Percentiles rank a stretch among this genome's conserved stretches.
phyloP scores from a whole-genome alignment of 805 yeast species.

The Yarrowia sp. region DNA sequence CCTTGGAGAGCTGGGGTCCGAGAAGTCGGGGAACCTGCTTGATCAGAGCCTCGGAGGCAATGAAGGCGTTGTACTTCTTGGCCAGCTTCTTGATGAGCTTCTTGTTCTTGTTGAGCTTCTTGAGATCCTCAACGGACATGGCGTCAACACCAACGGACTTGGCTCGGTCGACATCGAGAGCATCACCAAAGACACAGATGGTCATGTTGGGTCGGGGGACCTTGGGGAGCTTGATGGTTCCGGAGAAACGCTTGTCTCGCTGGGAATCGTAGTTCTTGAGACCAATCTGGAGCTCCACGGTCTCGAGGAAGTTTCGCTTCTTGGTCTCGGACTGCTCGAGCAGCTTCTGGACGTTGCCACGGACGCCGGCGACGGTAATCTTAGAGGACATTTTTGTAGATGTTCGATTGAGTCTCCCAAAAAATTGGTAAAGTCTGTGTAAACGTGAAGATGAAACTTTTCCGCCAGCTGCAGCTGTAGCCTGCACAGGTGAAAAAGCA shows the following conservation, averaged over 20 bases:
- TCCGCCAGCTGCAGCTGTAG: background rate
- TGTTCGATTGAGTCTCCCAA: constrained; percentile 38
- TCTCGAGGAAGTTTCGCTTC: constrained; percentile 99
- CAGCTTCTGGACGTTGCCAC: constrained; percentile 94
- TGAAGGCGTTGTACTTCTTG: constrained; percentile 99
- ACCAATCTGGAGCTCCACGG: constrained; percentile 99
- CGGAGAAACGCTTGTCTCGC: constrained; percentile 99
- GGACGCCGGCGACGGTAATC: constrained; percentile 89
- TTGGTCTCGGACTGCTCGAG: constrained; percentile 89
- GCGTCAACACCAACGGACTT: constrained; percentile 99
- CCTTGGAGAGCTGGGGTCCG: constrained; percentile 99
- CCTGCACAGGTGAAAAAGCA: constrained; percentile 9
- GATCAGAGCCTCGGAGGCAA: constrained; percentile 98
- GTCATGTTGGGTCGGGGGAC: constrained; percentile 99
- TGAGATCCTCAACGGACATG: constrained; percentile 99
- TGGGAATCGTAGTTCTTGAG: constrained; percentile 99
- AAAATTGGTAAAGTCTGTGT: constrained; percentile 38
- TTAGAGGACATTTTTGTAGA: constrained; percentile 56
- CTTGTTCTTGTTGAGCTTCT: constrained; percentile 99
- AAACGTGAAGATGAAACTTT: constrained; percentile 37
- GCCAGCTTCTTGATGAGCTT: constrained; percentile 99
- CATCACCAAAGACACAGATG: constrained; percentile 99
- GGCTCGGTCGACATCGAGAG: constrained; percentile 99
- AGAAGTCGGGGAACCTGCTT: constrained; percentile 99
- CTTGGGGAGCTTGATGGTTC: constrained; percentile 96